Base-by-base conservation (phyloP, 805 yeast genomes). In the Ogataea zsoltii region DNA sequence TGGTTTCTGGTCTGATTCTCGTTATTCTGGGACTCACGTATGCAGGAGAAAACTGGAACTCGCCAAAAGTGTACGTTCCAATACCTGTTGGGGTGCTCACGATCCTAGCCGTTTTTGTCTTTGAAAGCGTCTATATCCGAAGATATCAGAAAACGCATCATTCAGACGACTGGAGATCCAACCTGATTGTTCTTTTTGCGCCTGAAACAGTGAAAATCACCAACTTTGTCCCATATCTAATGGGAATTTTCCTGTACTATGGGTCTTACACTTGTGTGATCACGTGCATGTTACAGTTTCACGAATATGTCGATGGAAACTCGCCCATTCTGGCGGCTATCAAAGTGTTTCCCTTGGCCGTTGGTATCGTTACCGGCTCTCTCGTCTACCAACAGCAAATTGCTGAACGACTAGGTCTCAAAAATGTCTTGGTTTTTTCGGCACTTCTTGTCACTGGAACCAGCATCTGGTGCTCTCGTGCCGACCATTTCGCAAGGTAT, bases 11-110 rank as follows among this genome's bases (percentile, higher is more conserved):
- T 0, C 52, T 65, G 6, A 42, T 75, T 3, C 51, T 75, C 34
- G 50, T 74, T 3, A 73, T 74, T 25, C 60, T 70, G 77, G 77
- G 19, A 63, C n/a, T n/a, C n/a, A n/a, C n/a, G n/a, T n/a, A n/a
- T n/a, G n/a, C n/a, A n/a, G n/a, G n/a, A n/a, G n/a, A 63, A 6
- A 55, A 58, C 1, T 75, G 79, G 79, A 57, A 58, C 3, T 46
- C 62, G 1, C 71, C 78, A 1, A 57, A 61, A 15, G 69, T 72
- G 2, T 73, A 73, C 47, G 72, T 71, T 19, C 67, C 78, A 0
- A 47, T 75, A 0, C 58, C 68, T 2, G 48, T 75, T 42, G 79
- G 79, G 1, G 40, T 67, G 10, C 15, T 69, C 2, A 41, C 67
- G 14, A 37, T 70, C 3, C 15, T 60, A 4, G 23, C 41, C 5